Evolutionary conservation across 805 yeast species (phyloP).

Genomic region (Tetrapisispora fleetii): DNA sequence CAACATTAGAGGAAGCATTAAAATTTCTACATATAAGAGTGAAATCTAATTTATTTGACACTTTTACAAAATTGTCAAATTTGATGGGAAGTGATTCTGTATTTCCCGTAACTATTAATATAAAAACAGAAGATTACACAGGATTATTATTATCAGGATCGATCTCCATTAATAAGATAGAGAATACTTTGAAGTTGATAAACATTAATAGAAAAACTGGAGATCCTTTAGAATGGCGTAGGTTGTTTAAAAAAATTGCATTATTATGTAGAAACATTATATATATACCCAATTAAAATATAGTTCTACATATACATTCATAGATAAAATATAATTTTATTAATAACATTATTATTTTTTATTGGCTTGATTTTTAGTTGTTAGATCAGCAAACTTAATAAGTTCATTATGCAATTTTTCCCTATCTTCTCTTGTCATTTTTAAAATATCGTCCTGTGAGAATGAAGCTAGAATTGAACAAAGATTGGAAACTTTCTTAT

Average conservation of each 20-base stretch:
- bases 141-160: constrained; percentile 38
- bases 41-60: constrained; percentile 14
- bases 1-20: constrained; percentile 25
- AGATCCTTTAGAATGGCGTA: constrained; percentile 69
- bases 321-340: not conserved
- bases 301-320: not conserved
- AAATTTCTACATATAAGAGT: constrained; percentile 16
- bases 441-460: not conserved
- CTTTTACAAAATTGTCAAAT: constrained; percentile 9
- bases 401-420: not conserved
- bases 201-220: constrained; percentile 49
- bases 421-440: not conserved
- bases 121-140: constrained; percentile 37
- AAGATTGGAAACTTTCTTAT: not conserved
- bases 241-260: constrained; percentile 49
- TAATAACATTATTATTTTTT: too few species aligned
- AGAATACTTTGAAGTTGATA: constrained; percentile 36
- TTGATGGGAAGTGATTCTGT: constrained; percentile 15
- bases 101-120: constrained; percentile 31
- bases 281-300: constrained; percentile 28
- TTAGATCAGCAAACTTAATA: not conserved
- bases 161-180: constrained; percentile 34
- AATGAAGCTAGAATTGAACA: not conserved
- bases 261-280: constrained; percentile 49
- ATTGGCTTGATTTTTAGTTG: not conserved